Base-by-base conservation (phyloP, 805 yeast genomes). In the Candida montana region DNA sequence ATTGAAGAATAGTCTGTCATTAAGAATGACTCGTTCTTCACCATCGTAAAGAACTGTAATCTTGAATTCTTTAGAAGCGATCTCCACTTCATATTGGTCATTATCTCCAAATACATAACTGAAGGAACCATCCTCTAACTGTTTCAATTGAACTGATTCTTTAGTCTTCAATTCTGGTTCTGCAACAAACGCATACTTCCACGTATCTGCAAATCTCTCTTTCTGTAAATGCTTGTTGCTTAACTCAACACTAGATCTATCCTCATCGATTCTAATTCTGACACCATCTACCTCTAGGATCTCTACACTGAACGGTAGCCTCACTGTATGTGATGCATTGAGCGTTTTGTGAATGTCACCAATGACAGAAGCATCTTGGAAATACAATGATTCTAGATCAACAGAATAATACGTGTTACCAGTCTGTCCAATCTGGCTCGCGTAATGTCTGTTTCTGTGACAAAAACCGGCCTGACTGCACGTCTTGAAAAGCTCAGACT, bases 391-490 rank as follows among this genome's bases (percentile, higher is more conserved):
- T 3, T 55, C 44, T 8, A 59, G 51, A 43, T 72, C 76, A 30
- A 74, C 48, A 3, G 67, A 56, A 49, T 75, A 74, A 24, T 69
- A 65, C 1, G 69, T 57, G 17, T 59, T 59, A 33, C 60, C 63
- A 1, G 55, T 48, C 15, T 45, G 39, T 1, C 35, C 6, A 21
- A 54, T 50, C 38, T 53, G 47, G 18, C 32, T 29, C 1, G 87
- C 85, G 56, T 74, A 87, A 43, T 76, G 78, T 41, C 91, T 67
- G 54, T 90, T 86, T 60, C 98, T 72, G 37, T 71, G 63, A 57
- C 98, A 90, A 57, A 90, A 89, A 7, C 96, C 95, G 15, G 88
- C 75, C 53, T 83, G 81, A 6, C 69, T 77, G 61, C 98, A 90
- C 12, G 70, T 76, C 57, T 87, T 85, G 68, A 88, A 83, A 41